Base-by-base conservation (phyloP, 1,284 basidiomycete genomes). In the Coniophora puteana region DNA sequence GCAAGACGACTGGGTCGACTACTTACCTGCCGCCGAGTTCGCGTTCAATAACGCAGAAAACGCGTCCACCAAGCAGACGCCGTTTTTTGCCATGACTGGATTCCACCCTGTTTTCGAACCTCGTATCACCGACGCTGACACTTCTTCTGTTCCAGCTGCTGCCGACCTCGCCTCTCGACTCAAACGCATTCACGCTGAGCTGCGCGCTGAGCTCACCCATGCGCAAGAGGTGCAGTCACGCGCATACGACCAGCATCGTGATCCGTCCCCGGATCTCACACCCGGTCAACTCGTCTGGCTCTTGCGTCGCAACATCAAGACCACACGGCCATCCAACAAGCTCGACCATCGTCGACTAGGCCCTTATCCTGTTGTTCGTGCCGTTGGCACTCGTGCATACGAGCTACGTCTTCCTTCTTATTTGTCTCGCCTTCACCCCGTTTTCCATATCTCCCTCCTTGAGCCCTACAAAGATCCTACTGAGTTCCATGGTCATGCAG, bases 1-100 rank as follows among this genome's bases (percentile, higher is more conserved):
- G 28, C 72, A 76, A 43, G 57, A 66, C 42, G 55, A 74, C 42
- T 78, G 74, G 74, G 51, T 57, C 1, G 52, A 65, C 3, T 63
- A 63, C 13, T 58, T 77, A 0, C 61, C 67, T 0, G 43, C 71
- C 5, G 68, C 68, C 0, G 65, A 72, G 48, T 77, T 76, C 43
- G 53, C 58, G 0, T 72, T 68, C 52, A 75, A 76, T 49, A 73
- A 72, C 31, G 33, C 46, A 6, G 45, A 53, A 14, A 68, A 58
- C 36, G 37, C 50, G 27, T 60, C 69, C 1, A 72, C 62, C 8
- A 43, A 53, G 5, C 52, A 59, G 32, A 57, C 70, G 2, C 72
- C 71, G 0, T 74, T 74, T 58, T 64, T 54, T 25, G 62, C 65
- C 27, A 63, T 66, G 38, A 48, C 57, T n/a, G 68, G 60, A 12